Conservation (phyloP, 164 flowering plant genomes). For the Malania oleifera region DNA sequence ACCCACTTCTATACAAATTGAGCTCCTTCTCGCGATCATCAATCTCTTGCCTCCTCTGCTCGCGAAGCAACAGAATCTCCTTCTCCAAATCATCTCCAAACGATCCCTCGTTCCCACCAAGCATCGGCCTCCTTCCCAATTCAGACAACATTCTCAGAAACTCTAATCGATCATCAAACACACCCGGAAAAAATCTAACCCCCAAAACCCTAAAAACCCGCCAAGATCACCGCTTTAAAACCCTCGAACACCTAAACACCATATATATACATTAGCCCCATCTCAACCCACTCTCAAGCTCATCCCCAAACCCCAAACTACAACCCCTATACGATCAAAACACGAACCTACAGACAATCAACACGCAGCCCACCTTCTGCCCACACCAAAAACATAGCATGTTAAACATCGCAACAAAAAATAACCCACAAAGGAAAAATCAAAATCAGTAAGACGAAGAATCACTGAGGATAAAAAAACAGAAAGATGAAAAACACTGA, state of each 20-base stretch:
- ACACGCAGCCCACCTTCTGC: background rate
- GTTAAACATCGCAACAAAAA: background rate
- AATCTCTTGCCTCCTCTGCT: slow-evolving; percentile 53
- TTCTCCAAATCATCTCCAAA: slow-evolving; percentile 65
- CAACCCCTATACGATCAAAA: slow-evolving; percentile 1
- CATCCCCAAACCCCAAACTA: background rate
- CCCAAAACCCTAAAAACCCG: background rate
- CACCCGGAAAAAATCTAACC: slow-evolving; percentile 9
- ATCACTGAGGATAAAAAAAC: background rate
- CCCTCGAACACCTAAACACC: background rate
- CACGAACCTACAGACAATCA: too few relatives aligned
- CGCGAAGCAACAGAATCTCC: slow-evolving; percentile 56
- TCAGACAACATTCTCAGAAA: slow-evolving; percentile 50
- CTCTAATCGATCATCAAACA: slow-evolving; percentile 12
- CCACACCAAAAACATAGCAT: background rate
- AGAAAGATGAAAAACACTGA: background rate
- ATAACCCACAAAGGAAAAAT: background rate
- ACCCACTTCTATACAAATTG: slow-evolving; percentile 69
- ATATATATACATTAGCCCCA: slow-evolving; percentile 1
- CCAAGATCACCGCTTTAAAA: slow-evolving; percentile 8
- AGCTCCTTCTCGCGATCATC: slow-evolving; percentile 71
- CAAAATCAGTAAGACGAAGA: background rate
- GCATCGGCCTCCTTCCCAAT: slow-evolving; percentile 55
- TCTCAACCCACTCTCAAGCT: background rate
- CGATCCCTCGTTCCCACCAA: slow-evolving; percentile 49